Evolutionary conservation across 805 yeast genomes (phyloP).

Genomic region (Tetrapisispora phaffii): DNA sequence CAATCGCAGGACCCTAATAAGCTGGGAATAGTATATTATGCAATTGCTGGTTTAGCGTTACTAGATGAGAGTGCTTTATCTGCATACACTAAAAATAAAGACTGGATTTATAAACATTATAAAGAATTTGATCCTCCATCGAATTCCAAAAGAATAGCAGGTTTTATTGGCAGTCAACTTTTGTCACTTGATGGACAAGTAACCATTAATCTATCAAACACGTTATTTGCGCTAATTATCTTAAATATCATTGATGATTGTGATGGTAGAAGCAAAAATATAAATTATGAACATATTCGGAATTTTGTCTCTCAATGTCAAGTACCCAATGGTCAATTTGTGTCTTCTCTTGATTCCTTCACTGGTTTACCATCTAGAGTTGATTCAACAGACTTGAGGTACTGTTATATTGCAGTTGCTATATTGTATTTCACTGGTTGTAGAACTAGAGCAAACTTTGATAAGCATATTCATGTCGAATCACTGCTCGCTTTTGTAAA

Average conservation of each 20-base stretch:
- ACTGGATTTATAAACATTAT: slow-evolving; percentile 21
- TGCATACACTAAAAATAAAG: slow-evolving; percentile 26
- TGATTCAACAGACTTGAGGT: slow-evolving; percentile 64
- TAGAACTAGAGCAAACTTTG: slow-evolving; percentile 13
- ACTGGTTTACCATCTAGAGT: slow-evolving; percentile 26
- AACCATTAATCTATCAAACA: slow-evolving; percentile 58
- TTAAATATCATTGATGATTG: slow-evolving; percentile 43
- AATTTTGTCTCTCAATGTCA: slow-evolving; percentile 54
- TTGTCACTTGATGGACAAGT: slow-evolving; percentile 9
- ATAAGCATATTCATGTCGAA: slow-evolving; percentile 35
- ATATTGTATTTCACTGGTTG: slow-evolving; percentile 43
- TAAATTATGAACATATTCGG: slow-evolving; percentile 39
- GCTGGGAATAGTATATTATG: slow-evolving; percentile 60
- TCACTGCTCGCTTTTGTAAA: slow-evolving; percentile 33
- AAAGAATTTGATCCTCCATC: slow-evolving; percentile 26
- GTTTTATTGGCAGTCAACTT: slow-evolving; percentile 20
- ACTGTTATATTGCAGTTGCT: slow-evolving; percentile 62
- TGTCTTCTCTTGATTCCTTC: slow-evolving; percentile 31
- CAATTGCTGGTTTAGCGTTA: slow-evolving; percentile 42
- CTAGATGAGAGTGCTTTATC: slow-evolving; percentile 21
- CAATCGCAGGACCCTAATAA: slow-evolving; percentile 62
- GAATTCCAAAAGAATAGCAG: slow-evolving; percentile 15
- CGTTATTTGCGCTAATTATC: slow-evolving; percentile 59
- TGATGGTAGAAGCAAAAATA: slow-evolving; percentile 27
- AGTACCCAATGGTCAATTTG: slow-evolving; percentile 47